Evolutionary conservation across 1,139 yeast species (phyloP).

Genomic region (Geotrichum cucujoidarum): DNA sequence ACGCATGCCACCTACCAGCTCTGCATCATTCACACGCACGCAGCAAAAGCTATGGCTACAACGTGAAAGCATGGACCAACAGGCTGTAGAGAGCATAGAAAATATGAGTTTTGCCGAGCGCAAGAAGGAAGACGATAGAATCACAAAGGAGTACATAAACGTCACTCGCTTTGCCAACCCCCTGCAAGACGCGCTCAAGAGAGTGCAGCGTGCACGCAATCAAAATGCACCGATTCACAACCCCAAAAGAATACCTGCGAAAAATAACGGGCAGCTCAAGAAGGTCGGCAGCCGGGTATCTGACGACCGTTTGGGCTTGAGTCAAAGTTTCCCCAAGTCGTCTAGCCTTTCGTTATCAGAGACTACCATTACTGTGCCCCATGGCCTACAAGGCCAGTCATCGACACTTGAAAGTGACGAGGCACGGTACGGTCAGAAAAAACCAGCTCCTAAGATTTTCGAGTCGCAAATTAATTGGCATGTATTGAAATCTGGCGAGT

Average conservation of each 20-base stretch:
- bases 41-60: constrained; percentile 82
- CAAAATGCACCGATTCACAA: constrained; percentile 16
- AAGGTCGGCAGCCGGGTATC: not conserved
- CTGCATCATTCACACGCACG: constrained; percentile 50
- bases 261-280: constrained; percentile 9
- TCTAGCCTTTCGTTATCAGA: constrained; percentile 15
- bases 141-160: constrained; percentile 67
- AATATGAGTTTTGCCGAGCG: constrained; percentile 45
- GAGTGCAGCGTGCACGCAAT: constrained; percentile 32
- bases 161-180: constrained; percentile 69
- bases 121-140: constrained; percentile 63
- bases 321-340: constrained; percentile 26
- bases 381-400: constrained; percentile 1
- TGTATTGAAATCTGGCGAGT: not conserved
- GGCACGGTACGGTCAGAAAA: not conserved
- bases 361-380: constrained; percentile 11
- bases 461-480: constrained; percentile 4
- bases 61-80: constrained; percentile 52
- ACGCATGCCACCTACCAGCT: constrained; percentile 2
- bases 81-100: constrained; percentile 12
- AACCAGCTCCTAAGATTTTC: not conserved
- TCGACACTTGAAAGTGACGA: not conserved
- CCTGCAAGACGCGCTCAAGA: constrained; percentile 53
- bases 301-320: constrained; percentile 17
- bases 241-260: constrained; percentile 12